A percentile compares a stretch with the other conserved stretches of the same genome.
Evolutionary conservation across 495 filamentous ascomycete genomes (phyloP).

Genomic region (Penicillium roqueforti): DNA sequence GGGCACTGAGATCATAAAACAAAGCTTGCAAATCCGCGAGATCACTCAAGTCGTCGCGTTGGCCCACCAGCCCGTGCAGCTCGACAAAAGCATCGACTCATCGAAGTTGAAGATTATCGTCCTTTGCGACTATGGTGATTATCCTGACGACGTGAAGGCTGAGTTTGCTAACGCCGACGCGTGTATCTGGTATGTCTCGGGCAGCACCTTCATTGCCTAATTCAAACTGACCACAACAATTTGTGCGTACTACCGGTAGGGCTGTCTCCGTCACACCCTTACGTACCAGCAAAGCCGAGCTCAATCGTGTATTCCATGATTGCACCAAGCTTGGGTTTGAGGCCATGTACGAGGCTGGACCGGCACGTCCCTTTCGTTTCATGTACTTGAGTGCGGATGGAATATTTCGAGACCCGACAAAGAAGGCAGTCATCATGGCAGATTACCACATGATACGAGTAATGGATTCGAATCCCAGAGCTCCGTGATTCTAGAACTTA

Average conservation of each 20-base stretch:
- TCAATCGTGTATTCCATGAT: constrained; percentile 41
- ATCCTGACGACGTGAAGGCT: constrained; percentile 35
- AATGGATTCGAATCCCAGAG: constrained; percentile 13
- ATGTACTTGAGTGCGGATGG: constrained; percentile 44
- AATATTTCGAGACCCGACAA: constrained; percentile 34
- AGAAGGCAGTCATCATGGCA: constrained; percentile 28
- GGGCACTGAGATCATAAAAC: constrained; percentile 41
- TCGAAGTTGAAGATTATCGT: constrained; percentile 42
- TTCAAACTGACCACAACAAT: not conserved
- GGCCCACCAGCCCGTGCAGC: constrained; percentile 31
- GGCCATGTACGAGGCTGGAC: constrained; percentile 27
- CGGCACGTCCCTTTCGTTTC: constrained; percentile 32
- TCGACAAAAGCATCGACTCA: constrained; percentile 20
- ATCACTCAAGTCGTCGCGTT: constrained; percentile 43
- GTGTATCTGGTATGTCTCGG: constrained; percentile 46
- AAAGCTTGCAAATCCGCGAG: constrained; percentile 33
- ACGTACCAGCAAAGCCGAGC: constrained; percentile 30
- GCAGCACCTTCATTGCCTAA: not conserved
- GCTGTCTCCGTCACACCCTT: constrained; percentile 40
- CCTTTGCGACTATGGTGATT: constrained; percentile 38
- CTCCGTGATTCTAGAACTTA: not conserved
- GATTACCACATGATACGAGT: constrained; percentile 41
- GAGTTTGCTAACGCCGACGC: constrained; percentile 46
- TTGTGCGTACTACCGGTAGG: not conserved
- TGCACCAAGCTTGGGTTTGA: constrained; percentile 39